phyloP scores from a whole-genome alignment of 139 green algal genomes.

The Haematococcus sp. region DNA sequence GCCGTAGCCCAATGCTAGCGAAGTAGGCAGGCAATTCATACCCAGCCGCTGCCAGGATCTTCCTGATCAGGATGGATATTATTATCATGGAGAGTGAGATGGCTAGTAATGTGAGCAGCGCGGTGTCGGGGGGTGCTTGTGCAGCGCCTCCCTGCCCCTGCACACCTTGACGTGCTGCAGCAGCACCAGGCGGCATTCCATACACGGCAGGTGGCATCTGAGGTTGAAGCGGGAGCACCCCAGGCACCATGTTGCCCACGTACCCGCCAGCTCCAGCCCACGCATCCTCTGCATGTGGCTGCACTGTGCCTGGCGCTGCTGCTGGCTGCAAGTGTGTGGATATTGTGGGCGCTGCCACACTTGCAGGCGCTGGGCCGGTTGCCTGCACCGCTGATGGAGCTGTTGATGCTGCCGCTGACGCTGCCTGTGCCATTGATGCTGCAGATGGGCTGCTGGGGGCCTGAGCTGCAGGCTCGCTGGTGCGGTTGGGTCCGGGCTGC shows the following conservation, averaged over 20 bases:
- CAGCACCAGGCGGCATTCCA: too few relatives aligned
- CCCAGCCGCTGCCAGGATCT: slow-evolving; percentile 28
- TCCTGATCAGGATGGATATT: slow-evolving; percentile 48
- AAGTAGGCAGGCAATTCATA: slow-evolving; percentile 5
- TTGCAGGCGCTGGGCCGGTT: neutral
- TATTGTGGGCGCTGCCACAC: neutral
- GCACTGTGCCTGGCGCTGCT: neutral
- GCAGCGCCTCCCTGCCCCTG: neutral
- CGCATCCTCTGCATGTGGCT: too few relatives aligned
- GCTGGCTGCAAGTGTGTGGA: neutral
- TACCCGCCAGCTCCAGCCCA: too few relatives aligned
- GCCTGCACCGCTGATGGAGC: neutral
- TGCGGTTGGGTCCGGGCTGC: neutral
- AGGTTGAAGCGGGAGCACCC: neutral
- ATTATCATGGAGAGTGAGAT: slow-evolving; percentile 48
- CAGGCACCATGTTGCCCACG: neutral
- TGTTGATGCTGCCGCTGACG: neutral
- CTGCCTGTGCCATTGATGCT: neutral
- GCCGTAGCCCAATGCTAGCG: too few relatives aligned
- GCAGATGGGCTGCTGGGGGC: neutral
- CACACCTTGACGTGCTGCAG: neutral
- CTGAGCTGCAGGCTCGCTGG: neutral
- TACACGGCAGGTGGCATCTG: neutral
- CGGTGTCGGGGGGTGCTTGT: neutral
- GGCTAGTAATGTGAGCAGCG: slow-evolving; percentile 48